Evolutionary conservation across 305 asterid genomes (phyloP), one percentile per base, ranked within the genome.

Genomic region (Fraxinus baroniana): DNA sequence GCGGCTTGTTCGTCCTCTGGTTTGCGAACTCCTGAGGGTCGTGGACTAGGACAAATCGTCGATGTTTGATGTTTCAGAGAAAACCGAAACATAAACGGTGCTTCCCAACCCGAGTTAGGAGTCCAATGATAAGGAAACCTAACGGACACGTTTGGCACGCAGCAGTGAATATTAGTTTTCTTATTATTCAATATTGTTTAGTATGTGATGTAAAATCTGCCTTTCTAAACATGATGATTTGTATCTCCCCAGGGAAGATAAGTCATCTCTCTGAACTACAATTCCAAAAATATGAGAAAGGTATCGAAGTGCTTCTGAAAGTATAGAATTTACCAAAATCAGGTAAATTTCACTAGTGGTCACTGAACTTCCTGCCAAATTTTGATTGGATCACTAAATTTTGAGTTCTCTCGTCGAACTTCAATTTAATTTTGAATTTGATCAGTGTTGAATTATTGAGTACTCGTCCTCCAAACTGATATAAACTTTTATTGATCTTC

Each of bases 161-260:
- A 55, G 1, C 8, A 55, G 10, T 55, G 66, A 55, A n/a, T n/a
- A 5, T 46, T 32, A 32, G 60, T 49, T 4, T 49, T 15, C 62
- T 49, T 49, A 49, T 62, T 2, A 10, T 22, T 62, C 17, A 15
- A 1, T 84, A 93, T 55, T 55, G 66, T 55, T n/a, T 55, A 55
- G 66, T 55, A n/a, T 55, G 10, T 55, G 66, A n/a, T n/a, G 66
- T n/a, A 55, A 55, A 5, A 55, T n/a, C 64, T 17, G 22, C 24
- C 60, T 15, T 4, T 1, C 22, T 52, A 52, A 5, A 52, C 64
- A 17, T 5, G 8, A 52, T 52, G 64, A 52, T 52, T 52, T 52
- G 64, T n/a, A n/a, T 52, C 64, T 17, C 24, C 64, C 64, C 64
- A n/a, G 64, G 7, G 20, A 52, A 55, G 66, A n/a, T 1, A n/a